These are phyloP conservation scores for Geotrichum phurueaensis DNA, from an alignment of 1,139 yeast species.

Conservation along the genomic window DNA sequence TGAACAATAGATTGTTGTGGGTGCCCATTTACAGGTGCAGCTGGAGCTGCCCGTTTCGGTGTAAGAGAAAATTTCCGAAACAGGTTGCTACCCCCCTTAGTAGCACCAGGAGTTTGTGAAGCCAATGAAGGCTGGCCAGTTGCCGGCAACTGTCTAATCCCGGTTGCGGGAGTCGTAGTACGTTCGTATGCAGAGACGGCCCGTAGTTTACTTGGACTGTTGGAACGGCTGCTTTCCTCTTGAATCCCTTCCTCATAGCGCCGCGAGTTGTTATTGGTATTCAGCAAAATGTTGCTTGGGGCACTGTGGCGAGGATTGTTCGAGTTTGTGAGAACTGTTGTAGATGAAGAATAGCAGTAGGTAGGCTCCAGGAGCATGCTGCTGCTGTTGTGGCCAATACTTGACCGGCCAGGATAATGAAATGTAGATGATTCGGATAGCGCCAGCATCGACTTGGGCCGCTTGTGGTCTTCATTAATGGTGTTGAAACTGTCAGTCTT, in stretches of 20 bases:
- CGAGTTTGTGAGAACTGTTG: not conserved
- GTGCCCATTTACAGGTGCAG: constrained; percentile 7
- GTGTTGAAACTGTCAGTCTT: constrained; percentile 10
- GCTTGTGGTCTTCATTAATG: not conserved
- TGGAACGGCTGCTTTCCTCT: not conserved
- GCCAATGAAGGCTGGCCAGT: not conserved
- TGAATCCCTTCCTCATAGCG: not conserved
- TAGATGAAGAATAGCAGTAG: not conserved
- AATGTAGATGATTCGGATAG: not conserved
- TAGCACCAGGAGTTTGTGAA: not conserved
- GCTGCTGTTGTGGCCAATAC: not conserved
- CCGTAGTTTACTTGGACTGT: not conserved
- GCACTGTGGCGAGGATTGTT: not conserved
- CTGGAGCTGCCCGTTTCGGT: constrained; percentile 17
- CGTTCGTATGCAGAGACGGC: constrained; percentile 6
- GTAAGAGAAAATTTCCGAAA: constrained; percentile 12
- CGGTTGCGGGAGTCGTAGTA: not conserved
- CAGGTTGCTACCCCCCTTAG: constrained; percentile 7
- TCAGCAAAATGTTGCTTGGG: not conserved
- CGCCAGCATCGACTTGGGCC: not conserved
- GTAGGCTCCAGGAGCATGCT: not conserved
- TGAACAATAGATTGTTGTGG: not conserved
- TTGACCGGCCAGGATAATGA: not conserved
- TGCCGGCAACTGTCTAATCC: not conserved
- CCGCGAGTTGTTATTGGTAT: not conserved